Conservation (phyloP, 345 rosid species). For the Bruguiera parviflora region DNA sequence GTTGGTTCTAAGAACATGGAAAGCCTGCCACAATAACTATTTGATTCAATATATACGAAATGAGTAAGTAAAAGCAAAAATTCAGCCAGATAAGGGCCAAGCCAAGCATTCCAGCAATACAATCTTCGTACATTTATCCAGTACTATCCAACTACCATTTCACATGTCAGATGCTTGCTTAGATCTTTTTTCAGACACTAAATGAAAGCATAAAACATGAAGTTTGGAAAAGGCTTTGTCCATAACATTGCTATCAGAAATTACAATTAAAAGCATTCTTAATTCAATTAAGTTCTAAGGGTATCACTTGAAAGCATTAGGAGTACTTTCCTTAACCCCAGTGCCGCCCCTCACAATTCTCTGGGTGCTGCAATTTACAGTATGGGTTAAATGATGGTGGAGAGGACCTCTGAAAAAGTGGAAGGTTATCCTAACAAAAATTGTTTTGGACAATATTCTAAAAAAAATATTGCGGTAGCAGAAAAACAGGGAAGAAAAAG, state of each 20-base stretch:
- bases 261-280: not conserved
- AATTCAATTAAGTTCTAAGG: too few species aligned
- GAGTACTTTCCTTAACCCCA: too few species aligned
- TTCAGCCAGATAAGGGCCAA: not conserved
- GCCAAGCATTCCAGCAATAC: not conserved
- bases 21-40: constrained; percentile 46
- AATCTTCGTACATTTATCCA: not conserved
- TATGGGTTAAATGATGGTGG: too few species aligned
- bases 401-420: too few species aligned
- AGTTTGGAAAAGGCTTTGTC: too few species aligned
- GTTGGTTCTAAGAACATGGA: constrained; percentile 70
- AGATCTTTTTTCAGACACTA: not conserved
- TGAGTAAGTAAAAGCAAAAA: not conserved
- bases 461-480: not conserved
- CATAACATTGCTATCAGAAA: not conserved
- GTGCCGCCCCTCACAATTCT: too few species aligned
- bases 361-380: too few species aligned
- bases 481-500: not conserved
- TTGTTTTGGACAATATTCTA: not conserved
- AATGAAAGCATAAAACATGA: not conserved
- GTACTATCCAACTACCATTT: not conserved
- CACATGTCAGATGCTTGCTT: not conserved
- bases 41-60: not conserved
- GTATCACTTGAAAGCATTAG: too few species aligned
- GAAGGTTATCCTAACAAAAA: too few species aligned